Base-by-base conservation (phyloP, 345 rosid genomes). In the Excoecaria cochinchinensis region DNA sequence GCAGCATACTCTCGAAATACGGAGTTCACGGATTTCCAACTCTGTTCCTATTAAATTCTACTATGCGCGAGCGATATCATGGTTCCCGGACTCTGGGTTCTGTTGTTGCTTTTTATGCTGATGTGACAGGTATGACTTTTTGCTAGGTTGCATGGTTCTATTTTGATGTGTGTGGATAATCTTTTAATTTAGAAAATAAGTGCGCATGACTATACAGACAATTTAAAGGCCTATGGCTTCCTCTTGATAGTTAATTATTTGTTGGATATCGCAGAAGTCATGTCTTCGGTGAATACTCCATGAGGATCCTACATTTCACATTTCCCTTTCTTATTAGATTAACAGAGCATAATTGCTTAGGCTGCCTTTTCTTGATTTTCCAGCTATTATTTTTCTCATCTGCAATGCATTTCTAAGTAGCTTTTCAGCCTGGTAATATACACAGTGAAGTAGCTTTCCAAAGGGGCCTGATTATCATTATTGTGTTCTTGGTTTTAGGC, bases 21-120 rank as follows among this genome's bases (percentile, higher is more conserved):
- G 97, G 98, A 69, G 99, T 95, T 79, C 99, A 90, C 77, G 98
- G 99, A 70, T 93, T 93, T 75, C 99, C 99, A 4, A 87, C 31
- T 31, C 31, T 31, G 31, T 31, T 31, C 2, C 31, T 31, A 31
- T 31, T 31, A 31, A 31, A 31, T 31, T 31, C 31, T 2, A 31
- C 31, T 31, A 31, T 31, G 31, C 31, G 31, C 31, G 31, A 31
- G 31, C 31, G 31, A 3, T 93, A 93, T 77, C 84, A 80, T 78
- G 99, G 97, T 46, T 80, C 88, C 17, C 85, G 99, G 60, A 80
- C 86, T 67, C 88, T 93, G 53, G 31, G 31, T 80, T 91, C 96
- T 78, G 90, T 95, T 61, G 83, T 84, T 75, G 77, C 91, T 67
- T 93, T 91, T 83, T 95, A 95, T 74, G 64, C 78, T 47, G 92